Base-by-base conservation (phyloP, 1,139 yeast species). In the Hyphopichia buzzinii region DNA sequence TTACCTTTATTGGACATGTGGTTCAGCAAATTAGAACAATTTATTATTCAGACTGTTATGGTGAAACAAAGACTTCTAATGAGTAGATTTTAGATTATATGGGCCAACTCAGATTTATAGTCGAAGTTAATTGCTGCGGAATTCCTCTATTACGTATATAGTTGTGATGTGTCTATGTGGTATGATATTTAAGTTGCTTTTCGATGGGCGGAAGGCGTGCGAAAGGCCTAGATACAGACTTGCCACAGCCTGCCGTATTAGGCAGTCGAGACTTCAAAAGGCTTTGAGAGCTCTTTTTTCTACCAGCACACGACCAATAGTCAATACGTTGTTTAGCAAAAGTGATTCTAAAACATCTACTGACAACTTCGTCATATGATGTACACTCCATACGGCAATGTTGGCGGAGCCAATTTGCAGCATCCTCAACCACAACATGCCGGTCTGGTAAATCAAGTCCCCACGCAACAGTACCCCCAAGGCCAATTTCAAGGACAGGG, bases 1-100 rank as follows among this genome's bases (percentile, higher is more conserved):
- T 85, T 86, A 13, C 90, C 84, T 34, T 60, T 29, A 10, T 11
- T 23, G 4, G 33, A 24, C 22, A 27, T 27, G n/a, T n/a, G n/a
- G n/a, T n/a, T n/a, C n/a, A n/a, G n/a, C n/a, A n/a, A n/a, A n/a
- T n/a, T n/a, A n/a, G n/a, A n/a, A n/a, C n/a, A n/a, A n/a, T n/a
- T n/a, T n/a, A n/a, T n/a, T n/a, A n/a, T n/a, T n/a, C n/a, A n/a
- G n/a, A 12, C 12, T 21, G 24, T 8, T 8, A 8, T 8, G 7
- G 24, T 11, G 11, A 21, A 11, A 7, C 7, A 21, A 21, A 21
- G 11, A 21, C 24, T 21, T 21, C 7, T 21, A 21, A 8, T 21
- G 24, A n/a, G n/a, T n/a, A n/a, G n/a, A n/a, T n/a, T n/a, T n/a
- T n/a, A n/a, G n/a, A n/a, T n/a, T n/a, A n/a, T n/a, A n/a, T n/a